Evolutionary conservation across 768 basidiomycete species (phyloP).

Genomic region (Coprinellus micaceus): DNA sequence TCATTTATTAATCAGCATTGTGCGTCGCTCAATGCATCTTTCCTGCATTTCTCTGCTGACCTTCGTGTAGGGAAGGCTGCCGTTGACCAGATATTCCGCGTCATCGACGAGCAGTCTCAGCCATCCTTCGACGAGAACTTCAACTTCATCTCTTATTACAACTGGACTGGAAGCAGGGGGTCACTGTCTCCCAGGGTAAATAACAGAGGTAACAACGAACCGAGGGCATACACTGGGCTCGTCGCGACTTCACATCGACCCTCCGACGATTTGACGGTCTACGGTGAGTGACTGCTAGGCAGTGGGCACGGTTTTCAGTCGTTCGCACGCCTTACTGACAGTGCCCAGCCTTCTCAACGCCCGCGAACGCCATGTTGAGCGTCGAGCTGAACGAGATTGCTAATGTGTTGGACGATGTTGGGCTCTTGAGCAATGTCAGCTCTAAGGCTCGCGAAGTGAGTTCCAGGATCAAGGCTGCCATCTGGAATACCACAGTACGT

Average conservation of each 20-base stretch:
- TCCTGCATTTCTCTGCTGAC: neutral
- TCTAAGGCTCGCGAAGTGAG: conserved; percentile 55
- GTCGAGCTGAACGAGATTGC: conserved; percentile 66
- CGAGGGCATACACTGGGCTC: conserved; percentile 68
- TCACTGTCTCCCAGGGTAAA: conserved; percentile 59
- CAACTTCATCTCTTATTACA: conserved; percentile 74
- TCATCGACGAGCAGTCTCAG: conserved; percentile 76
- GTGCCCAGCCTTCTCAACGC: conserved; percentile 62
- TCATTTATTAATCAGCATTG: conserved; percentile 74
- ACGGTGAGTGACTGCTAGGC: conserved; percentile 42
- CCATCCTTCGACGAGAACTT: conserved; percentile 65
- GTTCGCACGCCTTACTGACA: neutral
- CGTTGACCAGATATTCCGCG: conserved; percentile 68
- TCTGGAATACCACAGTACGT: conserved; percentile 60
- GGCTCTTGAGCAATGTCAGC: conserved; percentile 48
- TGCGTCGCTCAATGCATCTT: conserved; percentile 24
- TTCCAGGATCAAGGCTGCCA: conserved; percentile 50
- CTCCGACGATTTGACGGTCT: conserved; percentile 69
- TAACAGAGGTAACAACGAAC: conserved; percentile 73
- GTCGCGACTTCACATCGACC: conserved; percentile 77
- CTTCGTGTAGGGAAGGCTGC: conserved; percentile 55
- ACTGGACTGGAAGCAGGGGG: conserved; percentile 73
- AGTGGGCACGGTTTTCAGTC: too few species aligned
- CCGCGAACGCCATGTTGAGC: conserved; percentile 81
- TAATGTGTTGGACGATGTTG: conserved; percentile 49